Conservation (phyloP, 345 rosid genomes). For the Rhodamnia rubescens region DNA sequence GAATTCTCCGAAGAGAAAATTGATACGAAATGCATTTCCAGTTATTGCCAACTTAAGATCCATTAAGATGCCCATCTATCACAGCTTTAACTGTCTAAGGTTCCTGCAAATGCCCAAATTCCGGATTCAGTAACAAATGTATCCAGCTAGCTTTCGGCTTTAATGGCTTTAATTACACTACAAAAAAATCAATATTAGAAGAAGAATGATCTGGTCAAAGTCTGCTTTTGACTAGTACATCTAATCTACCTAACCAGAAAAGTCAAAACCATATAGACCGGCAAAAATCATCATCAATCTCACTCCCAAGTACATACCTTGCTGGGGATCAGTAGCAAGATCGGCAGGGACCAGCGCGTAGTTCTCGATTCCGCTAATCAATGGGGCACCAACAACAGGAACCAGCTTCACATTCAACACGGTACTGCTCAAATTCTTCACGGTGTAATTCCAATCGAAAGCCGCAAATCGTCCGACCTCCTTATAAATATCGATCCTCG, state of each 20-base stretch:
- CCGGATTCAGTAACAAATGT: too few relatives aligned
- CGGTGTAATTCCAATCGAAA: constrained; percentile 30
- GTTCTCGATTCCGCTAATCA: constrained; percentile 82
- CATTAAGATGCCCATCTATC: not conserved
- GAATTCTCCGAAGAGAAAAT: not conserved
- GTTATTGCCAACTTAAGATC: not conserved
- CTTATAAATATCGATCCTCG: constrained; percentile 51
- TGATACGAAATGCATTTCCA: not conserved
- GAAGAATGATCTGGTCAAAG: not conserved
- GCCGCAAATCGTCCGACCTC: constrained; percentile 69
- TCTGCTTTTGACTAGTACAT: not conserved
- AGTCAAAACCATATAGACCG: not conserved
- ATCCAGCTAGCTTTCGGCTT: too few relatives aligned
- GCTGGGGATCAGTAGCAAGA: constrained; percentile 69
- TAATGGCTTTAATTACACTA: not conserved
- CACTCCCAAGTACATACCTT: constrained; percentile 34
- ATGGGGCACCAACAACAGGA: constrained; percentile 56
- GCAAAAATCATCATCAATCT: not conserved
- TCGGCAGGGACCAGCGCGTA: constrained; percentile 83
- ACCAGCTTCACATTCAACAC: constrained; percentile 47
- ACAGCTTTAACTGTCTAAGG: not conserved
- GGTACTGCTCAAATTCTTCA: constrained; percentile 55
- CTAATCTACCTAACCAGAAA: not conserved
- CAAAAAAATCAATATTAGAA: not conserved
- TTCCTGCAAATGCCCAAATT: too few relatives aligned